These are phyloP conservation scores for Candida silvicultrix DNA, from an alignment of 805 yeast species.

Conservation along the genomic window DNA sequence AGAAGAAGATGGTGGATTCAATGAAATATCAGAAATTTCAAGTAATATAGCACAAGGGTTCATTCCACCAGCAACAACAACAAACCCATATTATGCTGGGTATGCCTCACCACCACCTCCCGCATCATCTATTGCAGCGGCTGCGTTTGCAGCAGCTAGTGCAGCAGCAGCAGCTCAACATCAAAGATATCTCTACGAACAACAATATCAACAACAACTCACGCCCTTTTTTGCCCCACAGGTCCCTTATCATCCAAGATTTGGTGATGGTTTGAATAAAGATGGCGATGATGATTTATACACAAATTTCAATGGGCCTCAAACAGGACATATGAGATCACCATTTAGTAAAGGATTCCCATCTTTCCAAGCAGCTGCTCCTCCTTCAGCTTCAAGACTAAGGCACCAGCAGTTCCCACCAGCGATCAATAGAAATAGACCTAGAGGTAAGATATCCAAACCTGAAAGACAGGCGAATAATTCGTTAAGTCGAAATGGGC, in stretches of 20 bases:
- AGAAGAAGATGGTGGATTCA: slow-evolving; percentile 9
- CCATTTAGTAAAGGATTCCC: slow-evolving; percentile 22
- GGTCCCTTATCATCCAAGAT: slow-evolving; percentile 2
- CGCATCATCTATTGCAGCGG: background rate
- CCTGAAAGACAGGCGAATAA: slow-evolving; percentile 1
- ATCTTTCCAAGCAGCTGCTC: slow-evolving; percentile 22
- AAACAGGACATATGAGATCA: slow-evolving; percentile 4
- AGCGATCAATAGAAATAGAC: background rate
- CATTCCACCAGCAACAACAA: background rate
- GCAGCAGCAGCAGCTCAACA: background rate
- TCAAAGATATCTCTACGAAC: background rate
- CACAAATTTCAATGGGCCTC: slow-evolving; percentile 3
- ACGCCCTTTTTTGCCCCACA: background rate
- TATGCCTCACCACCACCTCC: background rate
- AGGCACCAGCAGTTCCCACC: slow-evolving; percentile 6
- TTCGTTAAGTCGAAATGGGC: background rate
- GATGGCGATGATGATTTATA: slow-evolving; percentile 13
- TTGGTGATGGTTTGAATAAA: background rate
- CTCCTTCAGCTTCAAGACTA: slow-evolving; percentile 9
- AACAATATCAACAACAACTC: background rate
- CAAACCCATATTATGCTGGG: background rate
- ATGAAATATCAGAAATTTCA: background rate
- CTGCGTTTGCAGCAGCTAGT: background rate
- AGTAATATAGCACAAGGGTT: slow-evolving; percentile 3
- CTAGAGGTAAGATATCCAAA: background rate